These are phyloP conservation scores for Penicillium janthinellum DNA, from an alignment of 2,329 filamentous ascomycete species.

Conservation along the genomic window DNA sequence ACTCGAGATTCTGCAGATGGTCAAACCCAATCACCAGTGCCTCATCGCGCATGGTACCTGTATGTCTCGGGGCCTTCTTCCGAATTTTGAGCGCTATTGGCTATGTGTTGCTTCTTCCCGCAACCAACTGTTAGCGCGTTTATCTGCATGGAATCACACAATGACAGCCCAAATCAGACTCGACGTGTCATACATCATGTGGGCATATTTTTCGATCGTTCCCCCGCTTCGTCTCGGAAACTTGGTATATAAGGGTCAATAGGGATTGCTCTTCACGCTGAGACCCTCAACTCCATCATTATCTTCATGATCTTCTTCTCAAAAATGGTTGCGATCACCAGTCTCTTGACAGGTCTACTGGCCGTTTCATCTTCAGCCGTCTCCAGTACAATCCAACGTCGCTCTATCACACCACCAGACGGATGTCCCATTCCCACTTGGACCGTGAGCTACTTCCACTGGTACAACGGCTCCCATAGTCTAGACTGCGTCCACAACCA, in stretches of 20 bases:
- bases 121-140: neutral
- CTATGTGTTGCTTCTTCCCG: neutral
- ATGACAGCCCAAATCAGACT: neutral
- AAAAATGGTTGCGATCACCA: slow-evolving; percentile 7
- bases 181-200: neutral
- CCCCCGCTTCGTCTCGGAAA: neutral
- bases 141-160: slow-evolving; percentile 3
- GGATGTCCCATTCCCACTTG: slow-evolving; percentile 34
- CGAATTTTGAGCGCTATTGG: neutral
- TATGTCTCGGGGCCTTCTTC: slow-evolving; percentile 7
- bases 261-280: too few species aligned
- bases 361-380: slow-evolving; percentile 8
- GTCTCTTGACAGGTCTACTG: slow-evolving; percentile 17
- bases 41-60: neutral
- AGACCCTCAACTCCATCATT: neutral
- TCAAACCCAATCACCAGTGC: neutral
- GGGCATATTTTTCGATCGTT: neutral
- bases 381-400: slow-evolving; percentile 7
- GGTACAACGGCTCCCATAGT: slow-evolving; percentile 22
- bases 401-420: slow-evolving; percentile 27
- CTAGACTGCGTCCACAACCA: slow-evolving; percentile 22
- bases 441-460: slow-evolving; percentile 25
- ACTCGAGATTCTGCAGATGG: neutral
- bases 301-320: neutral
- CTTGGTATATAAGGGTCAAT: neutral